These are phyloP conservation scores for Amanita pseudoporphyria DNA, from an alignment of 768 basidiomycete species.

Conservation along the genomic window DNA sequence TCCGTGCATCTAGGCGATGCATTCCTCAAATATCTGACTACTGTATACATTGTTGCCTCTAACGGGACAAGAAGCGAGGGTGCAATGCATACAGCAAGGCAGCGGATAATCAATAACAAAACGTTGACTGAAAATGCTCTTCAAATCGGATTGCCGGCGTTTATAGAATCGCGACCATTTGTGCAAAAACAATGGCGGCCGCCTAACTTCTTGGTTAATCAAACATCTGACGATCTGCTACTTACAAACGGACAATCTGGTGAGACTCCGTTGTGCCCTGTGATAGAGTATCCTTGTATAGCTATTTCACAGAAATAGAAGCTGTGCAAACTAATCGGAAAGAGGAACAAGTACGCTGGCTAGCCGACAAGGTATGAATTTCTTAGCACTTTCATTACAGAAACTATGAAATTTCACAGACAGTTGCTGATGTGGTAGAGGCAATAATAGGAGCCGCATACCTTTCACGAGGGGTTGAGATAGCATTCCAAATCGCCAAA, in stretches of 20 bases:
- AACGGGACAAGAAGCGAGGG: conserved; percentile 59
- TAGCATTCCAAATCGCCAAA: conserved; percentile 55
- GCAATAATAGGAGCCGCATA: conserved; percentile 81
- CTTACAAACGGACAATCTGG: neutral
- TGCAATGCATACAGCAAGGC: conserved; percentile 54
- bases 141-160: conserved; percentile 54
- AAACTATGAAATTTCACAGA: conserved; percentile 29
- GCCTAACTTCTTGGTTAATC: conserved; percentile 26
- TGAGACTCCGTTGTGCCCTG: neutral
- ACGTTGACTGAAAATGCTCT: conserved; percentile 47
- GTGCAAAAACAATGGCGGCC: conserved; percentile 59
- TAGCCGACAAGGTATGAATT: conserved; percentile 65
- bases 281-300: neutral
- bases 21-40: conserved; percentile 71
- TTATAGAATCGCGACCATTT: conserved; percentile 66
- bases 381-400: neutral
- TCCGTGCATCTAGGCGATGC: conserved; percentile 52
- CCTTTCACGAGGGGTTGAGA: conserved; percentile 59
- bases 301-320: neutral
- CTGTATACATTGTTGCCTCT: conserved; percentile 65
- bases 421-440: conserved; percentile 77
- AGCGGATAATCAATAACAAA: conserved; percentile 68
- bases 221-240: conserved; percentile 5
- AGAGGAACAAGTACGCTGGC: conserved; percentile 38
- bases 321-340: conserved; percentile 8